These are phyloP conservation scores for Nothomitra cinnamomea DNA, from an alignment of 2,329 filamentous ascomycete species.

Conservation along the genomic window DNA sequence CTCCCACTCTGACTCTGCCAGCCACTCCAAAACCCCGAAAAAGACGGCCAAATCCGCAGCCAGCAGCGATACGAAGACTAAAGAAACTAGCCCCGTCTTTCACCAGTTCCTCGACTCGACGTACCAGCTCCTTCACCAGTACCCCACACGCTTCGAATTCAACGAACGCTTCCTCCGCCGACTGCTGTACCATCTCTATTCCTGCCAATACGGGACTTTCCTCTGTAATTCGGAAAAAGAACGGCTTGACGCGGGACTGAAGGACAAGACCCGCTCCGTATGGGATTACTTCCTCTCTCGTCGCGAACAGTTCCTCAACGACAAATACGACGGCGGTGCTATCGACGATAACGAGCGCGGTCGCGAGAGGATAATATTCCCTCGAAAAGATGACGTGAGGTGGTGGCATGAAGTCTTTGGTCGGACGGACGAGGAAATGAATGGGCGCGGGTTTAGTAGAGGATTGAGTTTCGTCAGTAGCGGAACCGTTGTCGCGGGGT, in stretches of 20 bases:
- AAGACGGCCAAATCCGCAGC: slow-evolving; percentile 28
- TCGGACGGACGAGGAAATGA: slow-evolving; percentile 84
- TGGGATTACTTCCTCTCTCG: slow-evolving; percentile 92
- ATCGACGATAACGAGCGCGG: slow-evolving; percentile 67
- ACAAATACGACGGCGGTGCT: slow-evolving; percentile 50
- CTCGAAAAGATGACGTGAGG: slow-evolving; percentile 56
- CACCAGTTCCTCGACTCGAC: slow-evolving; percentile 94
- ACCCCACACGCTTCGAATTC: slow-evolving; percentile 83
- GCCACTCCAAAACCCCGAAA: slow-evolving; percentile 11
- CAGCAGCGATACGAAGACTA: slow-evolving; percentile 59
- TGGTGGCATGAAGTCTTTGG: slow-evolving; percentile 93
- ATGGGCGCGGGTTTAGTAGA: slow-evolving; percentile 38
- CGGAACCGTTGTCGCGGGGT: slow-evolving; percentile 38
- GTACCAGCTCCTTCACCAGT: slow-evolving; percentile 74
- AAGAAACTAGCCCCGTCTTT: slow-evolving; percentile 89
- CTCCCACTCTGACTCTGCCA: slow-evolving; percentile 18
- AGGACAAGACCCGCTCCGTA: slow-evolving; percentile 64
- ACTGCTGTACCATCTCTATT: slow-evolving; percentile 83
- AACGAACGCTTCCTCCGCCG: slow-evolving; percentile 85
- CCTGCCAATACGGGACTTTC: slow-evolving; percentile 94
- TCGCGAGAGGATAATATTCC: slow-evolving; percentile 71
- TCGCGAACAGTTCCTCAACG: slow-evolving; percentile 65
- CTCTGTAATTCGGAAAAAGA: slow-evolving; percentile 91
- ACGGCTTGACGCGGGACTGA: slow-evolving; percentile 50
- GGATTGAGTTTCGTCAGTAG: slow-evolving; percentile 11